Base-by-base conservation (phyloP, 345 rosid species). In the Cochlearia excelsa region DNA sequence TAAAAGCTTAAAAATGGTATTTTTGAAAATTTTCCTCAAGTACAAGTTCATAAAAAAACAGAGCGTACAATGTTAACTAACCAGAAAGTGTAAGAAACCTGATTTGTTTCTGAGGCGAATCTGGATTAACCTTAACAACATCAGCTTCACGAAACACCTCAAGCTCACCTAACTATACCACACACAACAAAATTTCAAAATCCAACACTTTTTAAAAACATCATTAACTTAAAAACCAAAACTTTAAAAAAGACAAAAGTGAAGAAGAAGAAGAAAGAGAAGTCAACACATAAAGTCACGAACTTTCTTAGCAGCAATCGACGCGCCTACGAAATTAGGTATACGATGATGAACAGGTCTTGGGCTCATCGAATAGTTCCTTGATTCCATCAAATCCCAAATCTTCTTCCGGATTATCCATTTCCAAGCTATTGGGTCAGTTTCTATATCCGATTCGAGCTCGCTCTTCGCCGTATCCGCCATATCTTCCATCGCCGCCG, bases 101-200 rank as follows among this genome's bases (percentile, higher is more conserved):
- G 80, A 88, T 84, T 81, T 84, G 90, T 86, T 91, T 91, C 63
- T 91, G 98, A 0, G 96, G 98, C 9, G 96, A 81, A 78, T 91
- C 95, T 1, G 96, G 98, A 52, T 91, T 85, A 46, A 91, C 90
- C 78, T 91, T 88, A 51, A 91, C 98, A 39, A 84, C 85, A n/a
- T 31, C 40, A 5, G 98, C 89, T 45, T 28, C 58, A 47, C 51
- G 68, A 73, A 84, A 91, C 50, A 54, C 85, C 1, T 84, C 83
- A 77, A 84, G 63, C 63, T 73, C 76, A 6, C 77, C 77, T 67
- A 88, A 51, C 92, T 91, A 82, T 67, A 75, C 54, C 23, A 16
- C 23, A 16, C 23, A 16, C 23, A 16, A 16, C 23, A 16, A 16
- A 16, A 16, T 16, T 16, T 16, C 23, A 16, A 16, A 16, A 16